phyloP scores from a whole-genome alignment of 345 rosid species.

The Schrenkiella parvula region DNA sequence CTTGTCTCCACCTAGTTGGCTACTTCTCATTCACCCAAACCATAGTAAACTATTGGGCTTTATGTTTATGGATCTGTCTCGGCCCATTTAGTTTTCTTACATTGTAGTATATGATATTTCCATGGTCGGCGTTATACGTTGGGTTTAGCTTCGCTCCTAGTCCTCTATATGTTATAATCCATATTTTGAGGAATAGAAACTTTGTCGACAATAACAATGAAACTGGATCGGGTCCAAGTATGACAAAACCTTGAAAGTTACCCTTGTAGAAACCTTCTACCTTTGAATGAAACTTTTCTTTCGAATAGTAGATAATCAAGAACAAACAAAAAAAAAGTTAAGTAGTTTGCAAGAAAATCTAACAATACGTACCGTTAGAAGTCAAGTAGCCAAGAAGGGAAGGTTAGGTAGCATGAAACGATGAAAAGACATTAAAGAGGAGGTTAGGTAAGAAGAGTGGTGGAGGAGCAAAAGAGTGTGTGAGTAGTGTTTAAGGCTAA shows the following conservation, averaged over 20 bases:
- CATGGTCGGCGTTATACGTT: neutral
- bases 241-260: neutral
- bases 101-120: neutral
- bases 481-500: neutral
- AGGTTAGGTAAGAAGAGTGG: slow-evolving; percentile 35
- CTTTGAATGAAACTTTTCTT: neutral
- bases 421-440: neutral
- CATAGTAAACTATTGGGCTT: neutral
- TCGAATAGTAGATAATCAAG: neutral
- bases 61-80: neutral
- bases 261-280: neutral
- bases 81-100: neutral
- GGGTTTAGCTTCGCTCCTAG: neutral
- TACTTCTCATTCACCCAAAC: neutral
- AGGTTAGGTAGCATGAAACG: slow-evolving; percentile 27
- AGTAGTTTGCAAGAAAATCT: neutral
- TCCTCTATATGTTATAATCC: neutral
- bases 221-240: neutral
- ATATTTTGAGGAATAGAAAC: neutral
- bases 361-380: neutral
- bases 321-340: neutral
- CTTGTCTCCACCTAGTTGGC: slow-evolving; percentile 26
- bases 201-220: neutral
- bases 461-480: slow-evolving; percentile 30
- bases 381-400: neutral